These are phyloP conservation scores for Fusarium sp. DNA, from an alignment of 2,329 filamentous ascomycete genomes.

Conservation along the genomic window DNA sequence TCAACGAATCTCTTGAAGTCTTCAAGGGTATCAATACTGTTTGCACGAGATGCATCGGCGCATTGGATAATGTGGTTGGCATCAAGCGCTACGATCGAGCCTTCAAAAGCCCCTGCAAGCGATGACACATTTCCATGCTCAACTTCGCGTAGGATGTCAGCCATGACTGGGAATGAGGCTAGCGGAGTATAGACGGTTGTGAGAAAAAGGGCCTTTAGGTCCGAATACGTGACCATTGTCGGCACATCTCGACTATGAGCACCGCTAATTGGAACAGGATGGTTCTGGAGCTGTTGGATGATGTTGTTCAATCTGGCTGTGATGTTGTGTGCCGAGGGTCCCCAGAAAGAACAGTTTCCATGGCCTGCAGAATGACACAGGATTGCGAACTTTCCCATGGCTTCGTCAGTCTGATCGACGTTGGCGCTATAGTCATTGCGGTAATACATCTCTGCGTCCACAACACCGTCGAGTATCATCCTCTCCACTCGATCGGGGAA, in stretches of 20 bases:
- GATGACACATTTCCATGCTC: not conserved
- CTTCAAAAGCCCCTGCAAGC: not conserved
- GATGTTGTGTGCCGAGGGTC: not conserved
- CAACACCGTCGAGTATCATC: not conserved
- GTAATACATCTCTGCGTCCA: not conserved
- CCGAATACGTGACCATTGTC: conserved; percentile 2
- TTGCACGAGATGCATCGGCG: not conserved
- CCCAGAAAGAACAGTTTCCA: not conserved
- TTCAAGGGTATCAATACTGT: not conserved
- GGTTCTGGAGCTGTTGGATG: not conserved
- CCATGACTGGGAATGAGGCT: not conserved
- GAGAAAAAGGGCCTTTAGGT: not conserved
- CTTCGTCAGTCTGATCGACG: not conserved
- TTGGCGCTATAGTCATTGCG: not conserved
- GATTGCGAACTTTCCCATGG: not conserved
- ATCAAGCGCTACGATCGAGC: not conserved
- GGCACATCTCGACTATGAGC: not conserved
- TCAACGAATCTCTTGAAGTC: not conserved
- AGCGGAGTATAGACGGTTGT: not conserved
- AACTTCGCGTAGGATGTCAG: not conserved
- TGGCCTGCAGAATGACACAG: not conserved
- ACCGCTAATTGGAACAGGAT: not conserved
- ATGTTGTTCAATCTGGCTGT: not conserved
- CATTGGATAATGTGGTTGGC: not conserved
- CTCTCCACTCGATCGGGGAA: too few relatives aligned